A percentile compares a stretch with the other conserved stretches of the same genome.
phyloP scores from a whole-genome alignment of 768 basidiomycete species.

The Lentinula sp. region DNA sequence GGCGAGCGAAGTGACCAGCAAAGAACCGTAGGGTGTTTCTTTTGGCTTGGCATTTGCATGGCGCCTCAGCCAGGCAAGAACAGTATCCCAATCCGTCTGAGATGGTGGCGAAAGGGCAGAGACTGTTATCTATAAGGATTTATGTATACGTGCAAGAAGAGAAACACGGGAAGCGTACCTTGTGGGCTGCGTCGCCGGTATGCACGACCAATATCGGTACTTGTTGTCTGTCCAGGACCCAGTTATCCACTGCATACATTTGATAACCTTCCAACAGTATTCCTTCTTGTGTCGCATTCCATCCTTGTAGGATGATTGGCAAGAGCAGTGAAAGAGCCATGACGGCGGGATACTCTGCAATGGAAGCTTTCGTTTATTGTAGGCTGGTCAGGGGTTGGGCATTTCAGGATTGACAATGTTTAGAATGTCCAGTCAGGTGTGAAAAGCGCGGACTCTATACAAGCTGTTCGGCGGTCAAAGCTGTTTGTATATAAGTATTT shows the following conservation, averaged over 20 bases:
- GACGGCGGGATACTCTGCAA: too few species aligned
- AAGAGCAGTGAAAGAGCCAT: slow-evolving; percentile 3
- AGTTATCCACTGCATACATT: slow-evolving; percentile 84
- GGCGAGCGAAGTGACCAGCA: slow-evolving; percentile 81
- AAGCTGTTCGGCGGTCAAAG: too few species aligned
- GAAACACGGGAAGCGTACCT: slow-evolving; percentile 25
- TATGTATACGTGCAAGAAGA: background rate
- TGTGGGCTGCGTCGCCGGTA: slow-evolving; percentile 70
- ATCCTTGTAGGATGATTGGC: slow-evolving; percentile 25
- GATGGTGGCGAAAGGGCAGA: slow-evolving; percentile 45
- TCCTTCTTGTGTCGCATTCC: slow-evolving; percentile 42
- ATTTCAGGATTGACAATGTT: background rate
- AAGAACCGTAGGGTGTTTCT: slow-evolving; percentile 60
- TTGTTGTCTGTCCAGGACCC: slow-evolving; percentile 65
- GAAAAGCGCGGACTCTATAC: too few species aligned
- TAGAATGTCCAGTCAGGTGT: too few species aligned
- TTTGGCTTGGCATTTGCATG: slow-evolving; percentile 74
- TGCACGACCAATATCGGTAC: slow-evolving; percentile 65
- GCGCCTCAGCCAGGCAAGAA: slow-evolving; percentile 50
- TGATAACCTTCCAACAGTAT: slow-evolving; percentile 61
- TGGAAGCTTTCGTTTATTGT: background rate
- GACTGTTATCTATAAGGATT: slow-evolving; percentile 45
- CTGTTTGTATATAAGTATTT: too few species aligned
- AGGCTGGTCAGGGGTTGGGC: background rate
- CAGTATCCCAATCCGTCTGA: slow-evolving; percentile 52